Percentiles rank a stretch among this genome's conserved stretches.
phyloP scores from a whole-genome alignment of 2,329 filamentous ascomycete genomes.

The Davidsoniella australis region DNA sequence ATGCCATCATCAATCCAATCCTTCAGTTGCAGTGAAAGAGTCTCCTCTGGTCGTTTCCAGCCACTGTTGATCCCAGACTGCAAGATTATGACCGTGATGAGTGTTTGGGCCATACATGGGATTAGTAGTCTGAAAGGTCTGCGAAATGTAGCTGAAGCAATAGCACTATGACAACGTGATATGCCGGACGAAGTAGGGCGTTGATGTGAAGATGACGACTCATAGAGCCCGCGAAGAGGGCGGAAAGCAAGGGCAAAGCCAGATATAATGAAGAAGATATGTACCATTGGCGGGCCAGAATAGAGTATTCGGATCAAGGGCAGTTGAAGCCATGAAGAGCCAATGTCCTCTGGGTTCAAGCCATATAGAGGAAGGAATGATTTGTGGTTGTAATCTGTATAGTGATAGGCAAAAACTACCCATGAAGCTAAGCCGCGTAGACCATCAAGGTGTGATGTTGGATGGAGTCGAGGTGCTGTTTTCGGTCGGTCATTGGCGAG shows the following conservation, averaged over 20 bases:
- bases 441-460: conserved; percentile 41
- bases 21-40: conserved; percentile 23
- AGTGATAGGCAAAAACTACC: conserved; percentile 40
- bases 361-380: conserved; percentile 22
- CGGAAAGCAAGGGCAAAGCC: conserved; percentile 41
- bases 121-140: conserved; percentile 34
- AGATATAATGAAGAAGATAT: conserved; percentile 44
- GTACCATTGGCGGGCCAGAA: conserved; percentile 38
- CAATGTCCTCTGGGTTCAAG: conserved; percentile 26
- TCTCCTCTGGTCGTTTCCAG: conserved; percentile 25
- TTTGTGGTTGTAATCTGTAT: conserved; percentile 16
- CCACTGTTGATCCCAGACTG: conserved; percentile 32
- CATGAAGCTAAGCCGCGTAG: conserved; percentile 40
- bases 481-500: background rate
- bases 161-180: conserved; percentile 25
- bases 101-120: conserved; percentile 32
- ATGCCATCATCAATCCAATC: conserved; percentile 26
- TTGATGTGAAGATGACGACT: conserved; percentile 29
- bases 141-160: conserved; percentile 34
- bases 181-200: conserved; percentile 27
- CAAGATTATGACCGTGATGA: conserved; percentile 28
- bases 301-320: conserved; percentile 36
- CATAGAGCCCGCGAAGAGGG: conserved; percentile 28
- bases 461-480: conserved; percentile 19
- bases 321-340: conserved; percentile 24